Conservation (phyloP, 129 eudicot species). For the Kitagawia praeruptora region DNA sequence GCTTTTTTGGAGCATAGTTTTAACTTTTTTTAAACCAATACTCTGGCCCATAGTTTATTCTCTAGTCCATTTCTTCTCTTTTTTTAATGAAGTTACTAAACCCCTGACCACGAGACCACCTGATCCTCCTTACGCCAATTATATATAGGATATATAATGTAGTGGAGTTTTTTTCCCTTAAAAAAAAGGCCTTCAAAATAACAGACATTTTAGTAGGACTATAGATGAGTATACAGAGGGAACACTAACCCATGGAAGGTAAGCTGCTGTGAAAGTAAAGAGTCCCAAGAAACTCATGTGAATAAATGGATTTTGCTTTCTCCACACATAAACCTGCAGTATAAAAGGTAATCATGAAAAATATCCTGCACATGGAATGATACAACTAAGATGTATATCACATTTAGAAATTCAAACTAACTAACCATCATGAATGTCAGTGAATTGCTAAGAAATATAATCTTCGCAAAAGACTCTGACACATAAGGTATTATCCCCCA, state of each 20-base stretch:
- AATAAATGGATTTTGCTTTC: slow-evolving; percentile 91
- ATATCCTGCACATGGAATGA: background rate
- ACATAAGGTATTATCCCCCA: slow-evolving; percentile 98
- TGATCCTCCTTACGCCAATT: too few species aligned
- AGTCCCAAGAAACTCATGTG: slow-evolving; percentile 98
- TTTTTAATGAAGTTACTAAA: too few species aligned
- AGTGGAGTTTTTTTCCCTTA: background rate
- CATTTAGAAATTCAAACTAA: background rate
- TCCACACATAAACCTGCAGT: slow-evolving; percentile 88
- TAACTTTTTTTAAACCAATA: too few species aligned
- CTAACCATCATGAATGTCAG: slow-evolving; percentile 98
- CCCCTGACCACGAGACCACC: too few species aligned
- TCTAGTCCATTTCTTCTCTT: too few species aligned
- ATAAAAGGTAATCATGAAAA: background rate
- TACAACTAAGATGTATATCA: background rate
- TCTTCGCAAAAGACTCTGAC: slow-evolving; percentile 84
- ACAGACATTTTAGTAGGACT: background rate
- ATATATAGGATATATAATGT: too few species aligned
- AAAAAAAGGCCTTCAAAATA: background rate
- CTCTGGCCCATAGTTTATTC: too few species aligned
- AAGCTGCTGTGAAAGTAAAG: slow-evolving; percentile 95
- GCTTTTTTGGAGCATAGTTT: too few species aligned
- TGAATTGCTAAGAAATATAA: slow-evolving; percentile 95
- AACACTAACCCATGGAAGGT: slow-evolving; percentile 90
- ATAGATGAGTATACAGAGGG: background rate